A percentile compares a stretch with the other conserved stretches of the same genome.
phyloP scores from a whole-genome alignment of 169 alveolate genomes.

The Cryptosporidium xiaoi region DNA sequence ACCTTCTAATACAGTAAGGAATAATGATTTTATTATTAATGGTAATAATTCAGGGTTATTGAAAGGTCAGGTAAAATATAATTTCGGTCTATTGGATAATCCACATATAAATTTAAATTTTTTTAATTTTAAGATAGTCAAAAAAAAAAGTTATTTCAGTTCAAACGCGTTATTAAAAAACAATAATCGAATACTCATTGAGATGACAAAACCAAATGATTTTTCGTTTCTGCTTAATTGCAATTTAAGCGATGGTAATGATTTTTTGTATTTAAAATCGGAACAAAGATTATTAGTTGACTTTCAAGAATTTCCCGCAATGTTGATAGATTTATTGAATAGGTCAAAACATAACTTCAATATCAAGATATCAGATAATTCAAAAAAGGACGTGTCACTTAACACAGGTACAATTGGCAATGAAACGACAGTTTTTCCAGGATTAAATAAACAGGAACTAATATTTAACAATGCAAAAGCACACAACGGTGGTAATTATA shows the following conservation, averaged over 20 bases:
- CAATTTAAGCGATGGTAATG: conserved; percentile 57
- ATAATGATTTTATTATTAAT: neutral
- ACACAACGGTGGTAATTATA: neutral
- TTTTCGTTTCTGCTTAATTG: conserved; percentile 38
- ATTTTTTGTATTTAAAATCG: conserved; percentile 70
- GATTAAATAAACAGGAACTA: neutral
- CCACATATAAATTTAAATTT: conserved; percentile 19
- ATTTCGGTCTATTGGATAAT: conserved; percentile 13
- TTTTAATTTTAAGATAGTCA: conserved; percentile 46
- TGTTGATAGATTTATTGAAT: conserved; percentile 63
- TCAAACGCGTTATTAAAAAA: conserved; percentile 10
- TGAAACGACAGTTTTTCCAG: neutral
- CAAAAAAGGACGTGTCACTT: neutral
- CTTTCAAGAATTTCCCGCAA: conserved; percentile 74
- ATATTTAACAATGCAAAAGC: no score
- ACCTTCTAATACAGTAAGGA: conserved; percentile 7
- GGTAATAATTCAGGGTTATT: neutral
- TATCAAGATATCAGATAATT: neutral
- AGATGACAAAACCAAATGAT: conserved; percentile 63
- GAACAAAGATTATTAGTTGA: conserved; percentile 78
- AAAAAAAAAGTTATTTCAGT: conserved; percentile 12
- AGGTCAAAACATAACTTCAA: conserved; percentile 1
- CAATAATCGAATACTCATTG: conserved; percentile 11
- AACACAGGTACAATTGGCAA: neutral
- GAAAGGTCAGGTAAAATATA: neutral